Base-by-base conservation (phyloP, 495 filamentous ascomycete species). In the Penicillium turbatum region DNA sequence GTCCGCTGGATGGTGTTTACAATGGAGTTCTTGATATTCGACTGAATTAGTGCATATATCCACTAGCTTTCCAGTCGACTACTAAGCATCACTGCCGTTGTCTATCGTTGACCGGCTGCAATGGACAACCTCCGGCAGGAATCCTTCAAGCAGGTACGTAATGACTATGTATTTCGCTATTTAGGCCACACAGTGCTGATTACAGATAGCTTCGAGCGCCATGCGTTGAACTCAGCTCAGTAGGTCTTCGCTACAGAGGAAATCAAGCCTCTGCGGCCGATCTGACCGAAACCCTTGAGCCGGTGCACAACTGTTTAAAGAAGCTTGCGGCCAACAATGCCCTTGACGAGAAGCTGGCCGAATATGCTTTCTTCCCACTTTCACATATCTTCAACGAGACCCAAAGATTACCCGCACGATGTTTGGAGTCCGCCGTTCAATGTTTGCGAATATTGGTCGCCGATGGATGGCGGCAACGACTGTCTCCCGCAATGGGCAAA, bases 331-430 rank as follows among this genome's bases (percentile, higher is more conserved):
- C 54, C 40, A 71, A 73, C 42, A 72, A 79, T 31, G 72, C 77
- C 0, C 73, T 97, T 10, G 89, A 96, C 64, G 77, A 82, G 47
- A 90, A 89, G 67, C 72, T 97, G 24, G 93, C 91, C 7, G 90
- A 97, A 67, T 99, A 96, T 73, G 81, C 87, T 58, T 97, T 97
- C 77, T 93, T 96, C 59, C 93, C 93, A 0, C 72, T 99, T 0
- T 89, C 88, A 2, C 87, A 95, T 55, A 83, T 97, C 43, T 86
- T 99, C 57, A 85, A 88, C 50, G 79, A 83, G 45, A 85, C 85
- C 45, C 82, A 90, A 55, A 76, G 77, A 27, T 77, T 91, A 30
- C 82, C 95, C 6, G 79, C 87, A 27, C 80, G 81, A 30, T 82
- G 87, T 19, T 66, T 92, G 4, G 93, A 99, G 67, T 60, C 86